These are phyloP conservation scores for Aegle marmelos DNA, from an alignment of 345 rosid species.

Conservation along the genomic window DNA sequence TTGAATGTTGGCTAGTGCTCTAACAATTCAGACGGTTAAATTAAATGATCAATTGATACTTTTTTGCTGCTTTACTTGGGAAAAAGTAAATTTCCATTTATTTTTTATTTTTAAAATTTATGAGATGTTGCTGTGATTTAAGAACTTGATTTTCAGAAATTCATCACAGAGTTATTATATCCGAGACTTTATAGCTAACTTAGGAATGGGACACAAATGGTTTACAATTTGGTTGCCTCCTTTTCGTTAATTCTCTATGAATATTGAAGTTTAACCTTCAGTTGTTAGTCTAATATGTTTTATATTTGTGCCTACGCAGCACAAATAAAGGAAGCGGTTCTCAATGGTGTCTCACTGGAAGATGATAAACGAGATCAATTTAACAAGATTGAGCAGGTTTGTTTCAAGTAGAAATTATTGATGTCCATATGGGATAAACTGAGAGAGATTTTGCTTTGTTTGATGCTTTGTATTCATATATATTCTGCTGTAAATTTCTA, in stretches of 20 bases:
- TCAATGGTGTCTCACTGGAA: constrained; percentile 85
- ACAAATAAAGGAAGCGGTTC: constrained; percentile 83
- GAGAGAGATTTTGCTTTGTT: neutral
- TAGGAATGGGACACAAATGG: neutral
- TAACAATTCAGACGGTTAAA: neutral
- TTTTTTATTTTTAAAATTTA: neutral
- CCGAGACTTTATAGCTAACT: neutral
- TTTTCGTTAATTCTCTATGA: neutral
- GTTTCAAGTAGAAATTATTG: constrained; percentile 4
- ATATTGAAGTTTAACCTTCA: neutral
- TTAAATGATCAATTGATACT: neutral
- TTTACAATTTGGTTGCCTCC: neutral
- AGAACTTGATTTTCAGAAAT: neutral
- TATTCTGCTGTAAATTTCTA: neutral
- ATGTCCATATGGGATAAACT: neutral
- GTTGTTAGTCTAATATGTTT: constrained; percentile 17
- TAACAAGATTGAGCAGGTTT: constrained; percentile 90
- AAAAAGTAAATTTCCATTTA: too few relatives aligned
- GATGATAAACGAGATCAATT: constrained; percentile 79
- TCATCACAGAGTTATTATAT: neutral
- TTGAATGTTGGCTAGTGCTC: neutral
- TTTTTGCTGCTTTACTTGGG: neutral
- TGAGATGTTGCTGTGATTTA: neutral
- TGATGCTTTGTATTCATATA: neutral
- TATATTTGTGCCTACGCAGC: constrained; percentile 36